These are phyloP conservation scores for Globisporangium heterothallicum DNA, from an alignment of 352 stramenopile species.

Conservation along the genomic window DNA sequence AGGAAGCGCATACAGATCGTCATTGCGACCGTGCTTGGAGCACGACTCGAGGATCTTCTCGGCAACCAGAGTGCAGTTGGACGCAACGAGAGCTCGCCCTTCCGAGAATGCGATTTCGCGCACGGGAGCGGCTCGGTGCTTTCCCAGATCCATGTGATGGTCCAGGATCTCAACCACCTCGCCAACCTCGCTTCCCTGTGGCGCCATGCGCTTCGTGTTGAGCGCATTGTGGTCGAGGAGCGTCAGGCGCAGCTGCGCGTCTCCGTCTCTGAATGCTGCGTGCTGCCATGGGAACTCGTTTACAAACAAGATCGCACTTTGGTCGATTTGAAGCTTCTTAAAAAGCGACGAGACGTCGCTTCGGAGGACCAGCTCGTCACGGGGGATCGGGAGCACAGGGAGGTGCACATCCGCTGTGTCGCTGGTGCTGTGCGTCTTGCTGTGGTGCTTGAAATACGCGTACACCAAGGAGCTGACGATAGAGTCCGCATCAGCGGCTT, in stretches of 20 bases:
- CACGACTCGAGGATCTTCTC: slow-evolving; percentile 34
- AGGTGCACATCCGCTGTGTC: slow-evolving; percentile 23
- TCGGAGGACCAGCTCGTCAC: slow-evolving; percentile 52
- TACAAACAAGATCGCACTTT: slow-evolving; percentile 55
- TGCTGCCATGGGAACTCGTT: slow-evolving; percentile 68
- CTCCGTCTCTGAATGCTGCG: slow-evolving; percentile 4
- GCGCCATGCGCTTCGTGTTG: slow-evolving; percentile 46
- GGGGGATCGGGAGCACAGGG: slow-evolving; percentile 57
- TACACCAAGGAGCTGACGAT: slow-evolving; percentile 76
- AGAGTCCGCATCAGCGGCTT: slow-evolving; percentile 77
- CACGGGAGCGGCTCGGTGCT: slow-evolving; percentile 27
- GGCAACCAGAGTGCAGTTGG: slow-evolving; percentile 74
- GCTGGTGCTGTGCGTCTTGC: slow-evolving; percentile 4
- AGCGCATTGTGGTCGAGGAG: slow-evolving; percentile 76
- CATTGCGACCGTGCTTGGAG: slow-evolving; percentile 5
- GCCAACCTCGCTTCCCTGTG: slow-evolving; percentile 14
- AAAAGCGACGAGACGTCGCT: slow-evolving; percentile 68
- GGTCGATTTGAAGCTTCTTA: slow-evolving; percentile 44
- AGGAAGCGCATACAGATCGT: slow-evolving; percentile 27
- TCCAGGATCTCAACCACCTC: slow-evolving; percentile 72
- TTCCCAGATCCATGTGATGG: slow-evolving; percentile 64
- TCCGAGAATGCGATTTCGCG: slow-evolving; percentile 70
- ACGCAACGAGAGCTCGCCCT: slow-evolving; percentile 63
- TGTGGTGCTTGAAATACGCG: slow-evolving; percentile 37
- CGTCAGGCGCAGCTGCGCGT: slow-evolving; percentile 28